Base-by-base conservation (phyloP, 176 grass and related monocot species). In the Coix lacrymajobi region DNA sequence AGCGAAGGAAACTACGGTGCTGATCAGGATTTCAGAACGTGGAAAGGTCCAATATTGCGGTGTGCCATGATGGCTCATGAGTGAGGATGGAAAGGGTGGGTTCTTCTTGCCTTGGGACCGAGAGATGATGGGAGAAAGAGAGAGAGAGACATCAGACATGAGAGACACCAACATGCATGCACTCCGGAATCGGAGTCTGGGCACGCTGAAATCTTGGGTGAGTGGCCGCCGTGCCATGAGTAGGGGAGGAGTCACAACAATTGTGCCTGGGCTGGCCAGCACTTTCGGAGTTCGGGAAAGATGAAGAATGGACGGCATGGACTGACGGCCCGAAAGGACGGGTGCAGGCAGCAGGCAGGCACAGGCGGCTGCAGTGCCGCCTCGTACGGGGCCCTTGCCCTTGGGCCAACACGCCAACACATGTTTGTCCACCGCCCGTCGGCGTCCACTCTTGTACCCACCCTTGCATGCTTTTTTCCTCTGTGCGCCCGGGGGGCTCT, bases 211-310 rank as follows among this genome's bases (percentile, higher is more conserved):
- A 88, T 78, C 86, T 19, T 19, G 77, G 66, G 74, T 1, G 71
- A 16, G 61, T 44, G 79, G 24, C 66, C 65, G 15, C n/a, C 48
- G 62, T 16, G 63, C 73, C 32, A 24, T 56, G 71, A 62, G 58
- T 44, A 2, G 33, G 33, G 3, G 40, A 43, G 13, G 43, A 45
- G 43, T 2, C 11, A 3, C 0, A 1, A 13, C 0, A 41, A 40
- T 69, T 26, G 63, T 76, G 70, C 9, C 73, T 26, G 24, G 0
- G 19, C 58, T 19, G 63, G 26, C 41, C 64, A 52, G 64, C 78
- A 64, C 78, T 90, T 90, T 66, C 17, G 88, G 79, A 73, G 83
- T 65, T 46, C 40, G 84, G 84, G 79, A 86, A 86, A 73, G 72
- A 72, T 19, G 78, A 15, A 36, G 39, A 30, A 68, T 12, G 62